phyloP scores from a whole-genome alignment of 345 rosid genomes.

The Rhodamnia argentea region DNA sequence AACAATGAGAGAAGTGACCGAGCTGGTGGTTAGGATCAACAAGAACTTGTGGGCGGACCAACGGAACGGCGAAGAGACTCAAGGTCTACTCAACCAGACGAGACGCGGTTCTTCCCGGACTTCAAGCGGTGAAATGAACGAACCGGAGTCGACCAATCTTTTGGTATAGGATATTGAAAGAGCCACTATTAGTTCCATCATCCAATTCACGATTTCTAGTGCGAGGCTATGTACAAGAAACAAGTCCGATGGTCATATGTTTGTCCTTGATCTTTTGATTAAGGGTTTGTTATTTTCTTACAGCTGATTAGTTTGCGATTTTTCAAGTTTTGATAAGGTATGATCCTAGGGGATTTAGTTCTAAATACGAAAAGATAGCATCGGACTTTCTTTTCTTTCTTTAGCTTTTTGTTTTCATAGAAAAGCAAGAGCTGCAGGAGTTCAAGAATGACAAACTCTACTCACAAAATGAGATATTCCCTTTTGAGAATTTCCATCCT shows the following conservation, averaged over 20 bases:
- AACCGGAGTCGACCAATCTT: background rate
- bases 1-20: background rate
- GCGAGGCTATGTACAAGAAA: background rate
- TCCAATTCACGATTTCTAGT: background rate
- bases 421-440: background rate
- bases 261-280: background rate
- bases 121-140: background rate
- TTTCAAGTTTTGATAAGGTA: background rate
- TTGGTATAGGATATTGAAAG: background rate
- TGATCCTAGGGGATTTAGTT: too few relatives aligned
- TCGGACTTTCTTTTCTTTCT: too few relatives aligned
- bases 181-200: background rate
- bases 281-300: background rate
- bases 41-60: background rate
- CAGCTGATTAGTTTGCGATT: background rate
- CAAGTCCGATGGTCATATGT: background rate
- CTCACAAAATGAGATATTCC: background rate
- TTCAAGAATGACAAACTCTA: background rate
- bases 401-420: too few relatives aligned
- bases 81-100: rapidly evolving
- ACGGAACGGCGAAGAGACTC: rapidly evolving
- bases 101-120: background rate
- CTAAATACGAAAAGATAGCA: too few relatives aligned
- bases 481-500: background rate
- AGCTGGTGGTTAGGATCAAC: background rate